phyloP scores from a whole-genome alignment of 179 eudicot genomes.

The Drosera spatulata region DNA sequence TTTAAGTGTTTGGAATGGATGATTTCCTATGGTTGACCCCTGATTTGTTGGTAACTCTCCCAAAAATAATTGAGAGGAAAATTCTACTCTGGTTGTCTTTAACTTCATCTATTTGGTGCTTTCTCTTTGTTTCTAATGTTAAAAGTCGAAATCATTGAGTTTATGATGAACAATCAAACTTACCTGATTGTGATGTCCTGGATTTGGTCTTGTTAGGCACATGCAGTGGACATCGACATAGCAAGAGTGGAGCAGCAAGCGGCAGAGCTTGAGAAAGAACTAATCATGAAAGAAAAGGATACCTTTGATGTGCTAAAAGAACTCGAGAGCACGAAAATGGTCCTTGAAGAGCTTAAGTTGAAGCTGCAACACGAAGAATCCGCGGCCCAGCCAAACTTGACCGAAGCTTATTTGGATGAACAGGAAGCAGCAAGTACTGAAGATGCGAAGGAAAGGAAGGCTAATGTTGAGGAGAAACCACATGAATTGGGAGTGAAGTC shows the following conservation, averaged over 20 bases:
- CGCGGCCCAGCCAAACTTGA: conserved; percentile 5
- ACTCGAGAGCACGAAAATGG: conserved; percentile 1
- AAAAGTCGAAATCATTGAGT: too few species aligned
- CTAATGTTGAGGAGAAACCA: conserved; percentile 1
- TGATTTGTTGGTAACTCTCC: too few species aligned
- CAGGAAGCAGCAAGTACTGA: conserved; percentile 9
- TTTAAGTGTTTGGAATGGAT: too few species aligned
- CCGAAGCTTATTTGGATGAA: neutral
- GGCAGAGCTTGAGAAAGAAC: conserved; percentile 5
- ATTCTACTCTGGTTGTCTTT: too few species aligned
- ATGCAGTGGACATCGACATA: neutral
- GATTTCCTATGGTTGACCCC: too few species aligned
- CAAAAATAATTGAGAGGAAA: too few species aligned
- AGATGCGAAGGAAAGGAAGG: conserved; percentile 5
- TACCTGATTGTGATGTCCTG: neutral
- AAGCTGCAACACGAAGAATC: conserved; percentile 13
- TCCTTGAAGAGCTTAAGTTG: neutral
- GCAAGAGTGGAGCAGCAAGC: neutral
- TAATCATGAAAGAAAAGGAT: conserved; percentile 5
- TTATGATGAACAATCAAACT: too few species aligned
- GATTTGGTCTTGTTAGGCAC: neutral
- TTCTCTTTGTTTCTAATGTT: too few species aligned
- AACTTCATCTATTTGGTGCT: too few species aligned
- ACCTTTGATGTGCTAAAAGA: conserved; percentile 4
- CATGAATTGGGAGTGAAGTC: conserved; percentile 5